Evolutionary conservation across 1,284 basidiomycete species (phyloP).

Genomic region (Flammula alnicola): DNA sequence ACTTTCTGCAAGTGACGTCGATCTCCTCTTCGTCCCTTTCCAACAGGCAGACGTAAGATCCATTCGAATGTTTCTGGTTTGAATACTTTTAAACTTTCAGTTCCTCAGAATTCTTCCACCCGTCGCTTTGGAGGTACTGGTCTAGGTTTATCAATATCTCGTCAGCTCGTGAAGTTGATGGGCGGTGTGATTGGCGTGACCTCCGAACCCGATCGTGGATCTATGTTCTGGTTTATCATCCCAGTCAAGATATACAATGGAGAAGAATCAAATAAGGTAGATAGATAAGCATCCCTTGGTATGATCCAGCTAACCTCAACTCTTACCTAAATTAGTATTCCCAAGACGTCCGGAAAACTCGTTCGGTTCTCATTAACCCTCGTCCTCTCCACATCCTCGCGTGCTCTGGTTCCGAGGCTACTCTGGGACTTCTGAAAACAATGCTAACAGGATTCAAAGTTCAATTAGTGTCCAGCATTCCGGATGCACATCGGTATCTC

Average conservation of each 20-base stretch:
- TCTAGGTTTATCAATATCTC: conserved; percentile 73
- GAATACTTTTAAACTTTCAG: background rate
- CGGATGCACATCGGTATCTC: conserved; percentile 50
- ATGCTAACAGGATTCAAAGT: conserved; percentile 62
- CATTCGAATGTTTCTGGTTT: background rate
- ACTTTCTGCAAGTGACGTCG: conserved; percentile 63
- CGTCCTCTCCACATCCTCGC: conserved; percentile 56
- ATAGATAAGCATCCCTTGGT: conserved; percentile 4
- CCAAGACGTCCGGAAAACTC: conserved; percentile 50
- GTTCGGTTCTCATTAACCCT: conserved; percentile 47
- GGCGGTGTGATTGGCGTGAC: conserved; percentile 70
- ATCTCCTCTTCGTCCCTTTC: conserved; percentile 70
- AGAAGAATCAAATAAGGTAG: conserved; percentile 57
- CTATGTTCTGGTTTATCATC: conserved; percentile 72
- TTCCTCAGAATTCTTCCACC: conserved; percentile 61
- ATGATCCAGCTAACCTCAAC: background rate
- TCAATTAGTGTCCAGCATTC: conserved; percentile 44
- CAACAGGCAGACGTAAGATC: conserved; percentile 64
- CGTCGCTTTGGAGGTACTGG: conserved; percentile 73
- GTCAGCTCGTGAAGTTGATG: conserved; percentile 74
- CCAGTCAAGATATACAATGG: conserved; percentile 62
- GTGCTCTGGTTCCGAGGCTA: conserved; percentile 61
- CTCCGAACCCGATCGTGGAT: conserved; percentile 64
- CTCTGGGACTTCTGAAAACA: conserved; percentile 55
- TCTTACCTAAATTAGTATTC: conserved; percentile 33